Evolutionary conservation across 2,329 filamentous ascomycete genomes (phyloP), one percentile per base, ranked within the genome.

Genomic region (Aspergillus hiratsukae): DNA sequence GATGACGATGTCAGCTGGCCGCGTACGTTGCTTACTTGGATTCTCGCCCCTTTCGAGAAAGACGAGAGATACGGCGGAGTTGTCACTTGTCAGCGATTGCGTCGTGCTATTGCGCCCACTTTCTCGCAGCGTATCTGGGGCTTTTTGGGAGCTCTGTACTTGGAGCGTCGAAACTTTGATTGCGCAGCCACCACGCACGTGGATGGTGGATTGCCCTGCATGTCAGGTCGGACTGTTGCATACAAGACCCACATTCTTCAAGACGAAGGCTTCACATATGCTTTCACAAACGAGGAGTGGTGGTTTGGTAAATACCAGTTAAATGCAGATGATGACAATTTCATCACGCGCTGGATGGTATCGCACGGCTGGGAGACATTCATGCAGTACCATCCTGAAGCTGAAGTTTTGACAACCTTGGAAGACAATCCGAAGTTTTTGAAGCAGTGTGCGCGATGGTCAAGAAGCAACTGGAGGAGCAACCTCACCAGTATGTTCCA

Each of bases 1-100:
- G 93, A 97, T 71, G 93, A 97, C 75, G 93, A 97, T 72, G 93
- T 97, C 60, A 91, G 89, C 65, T 96, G 93, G 89, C 92, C 92
- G 3, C 80, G 81, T 17, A 94, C 89, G 45, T 84, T 96, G 60
- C 83, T 96, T 66, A 89, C 88, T 31, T 97, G 92, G 92, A 88
- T 97, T 56, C 79, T 97, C 60, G 93, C 93, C 4, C 92, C 93
- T 0, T 96, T 97, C 61, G 91, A 97, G 72, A 86, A 94, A 70
- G 78, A 83, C 41, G 74, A 77, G 49, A 80, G 82, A 60, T 93
- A 95, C 64, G 93, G 93, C 57, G 93, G 91, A 35, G 93, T 97
- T 54, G 91, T 92, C 40, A 96, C 93, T 53, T 96, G 90, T 72
- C 93, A 97, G 76, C 81, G 91, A 60, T 84, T 97, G 61, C 86